These are phyloP conservation scores for Penicillium sp. DNA, from an alignment of 2,329 filamentous ascomycete genomes.

Conservation along the genomic window DNA sequence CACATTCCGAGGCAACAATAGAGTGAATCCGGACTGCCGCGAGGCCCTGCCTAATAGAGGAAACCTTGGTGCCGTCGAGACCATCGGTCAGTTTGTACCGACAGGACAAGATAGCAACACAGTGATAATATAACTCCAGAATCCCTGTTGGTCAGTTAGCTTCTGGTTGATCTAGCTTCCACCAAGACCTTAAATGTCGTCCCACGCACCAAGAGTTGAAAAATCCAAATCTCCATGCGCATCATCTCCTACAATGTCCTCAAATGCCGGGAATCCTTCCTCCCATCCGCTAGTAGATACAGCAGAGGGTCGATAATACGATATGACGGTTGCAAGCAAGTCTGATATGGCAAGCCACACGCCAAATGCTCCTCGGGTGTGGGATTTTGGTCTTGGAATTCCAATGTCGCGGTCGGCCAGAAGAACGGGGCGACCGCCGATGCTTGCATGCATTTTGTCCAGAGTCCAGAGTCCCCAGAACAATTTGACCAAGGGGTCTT, in stretches of 20 bases:
- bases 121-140: slow-evolving; percentile 58
- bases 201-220: slow-evolving; percentile 27
- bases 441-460: slow-evolving; percentile 44
- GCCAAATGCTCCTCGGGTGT: slow-evolving; percentile 29
- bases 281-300: slow-evolving; percentile 40
- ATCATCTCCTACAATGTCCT: slow-evolving; percentile 32
- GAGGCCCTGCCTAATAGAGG: slow-evolving; percentile 55
- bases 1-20: slow-evolving; percentile 49
- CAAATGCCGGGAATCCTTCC: slow-evolving; percentile 39
- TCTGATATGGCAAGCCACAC: slow-evolving; percentile 42
- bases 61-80: slow-evolving; percentile 50
- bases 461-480: slow-evolving; percentile 46
- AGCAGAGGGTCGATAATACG: slow-evolving; percentile 40
- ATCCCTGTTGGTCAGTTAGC: slow-evolving; percentile 36
- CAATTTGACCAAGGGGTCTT: slow-evolving; percentile 31
- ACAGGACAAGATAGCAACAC: slow-evolving; percentile 58
- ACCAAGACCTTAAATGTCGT: neutral
- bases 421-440: slow-evolving; percentile 42
- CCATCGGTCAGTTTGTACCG: slow-evolving; percentile 41
- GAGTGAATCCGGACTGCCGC: slow-evolving; percentile 58
- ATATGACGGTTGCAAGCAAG: slow-evolving; percentile 40
- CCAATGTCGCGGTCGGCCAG: slow-evolving; percentile 43
- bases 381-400: slow-evolving; percentile 28
- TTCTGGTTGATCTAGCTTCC: neutral
- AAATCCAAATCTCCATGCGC: slow-evolving; percentile 28